Conservation (phyloP, 768 basidiomycete species). For the Chalciporus chontae region DNA sequence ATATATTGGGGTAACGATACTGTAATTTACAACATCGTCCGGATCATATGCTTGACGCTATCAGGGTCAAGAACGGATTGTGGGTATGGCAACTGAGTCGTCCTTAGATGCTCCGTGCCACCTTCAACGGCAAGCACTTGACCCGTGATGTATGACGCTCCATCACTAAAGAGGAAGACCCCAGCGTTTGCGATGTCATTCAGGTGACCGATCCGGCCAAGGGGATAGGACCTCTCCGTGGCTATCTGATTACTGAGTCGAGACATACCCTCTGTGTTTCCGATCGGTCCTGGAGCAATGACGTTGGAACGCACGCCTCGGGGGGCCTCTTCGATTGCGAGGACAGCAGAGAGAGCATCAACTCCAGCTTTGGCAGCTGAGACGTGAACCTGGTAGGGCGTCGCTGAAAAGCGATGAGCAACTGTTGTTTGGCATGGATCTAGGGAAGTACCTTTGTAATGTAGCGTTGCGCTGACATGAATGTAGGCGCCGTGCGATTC, state of each 20-base stretch:
- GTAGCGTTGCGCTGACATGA: slow-evolving; percentile 86
- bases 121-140: slow-evolving; percentile 74
- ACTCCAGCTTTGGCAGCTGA: slow-evolving; percentile 94
- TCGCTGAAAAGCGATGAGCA: slow-evolving; percentile 39
- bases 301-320: slow-evolving; percentile 90
- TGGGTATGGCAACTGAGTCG: slow-evolving; percentile 55
- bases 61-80: slow-evolving; percentile 58
- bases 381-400: slow-evolving; percentile 88
- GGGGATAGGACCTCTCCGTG: slow-evolving; percentile 14
- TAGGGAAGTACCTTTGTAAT: slow-evolving; percentile 60
- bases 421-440: neutral
- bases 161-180: slow-evolving; percentile 80
- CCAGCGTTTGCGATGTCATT: slow-evolving; percentile 68
- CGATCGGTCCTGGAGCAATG: slow-evolving; percentile 81
- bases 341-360: slow-evolving; percentile 80
- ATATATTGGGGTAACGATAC: neutral
- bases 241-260: slow-evolving; percentile 38
- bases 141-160: slow-evolving; percentile 73
- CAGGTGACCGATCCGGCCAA: slow-evolving; percentile 55
- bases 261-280: slow-evolving; percentile 68
- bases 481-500: slow-evolving; percentile 77
- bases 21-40: slow-evolving; percentile 34
- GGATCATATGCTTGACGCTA: slow-evolving; percentile 48
- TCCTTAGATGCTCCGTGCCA: slow-evolving; percentile 51
- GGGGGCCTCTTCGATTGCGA: slow-evolving; percentile 94